Base-by-base conservation (phyloP, 2,329 filamentous ascomycete species). In the Ophiognomonia clavigignenti-juglandacearum region DNA sequence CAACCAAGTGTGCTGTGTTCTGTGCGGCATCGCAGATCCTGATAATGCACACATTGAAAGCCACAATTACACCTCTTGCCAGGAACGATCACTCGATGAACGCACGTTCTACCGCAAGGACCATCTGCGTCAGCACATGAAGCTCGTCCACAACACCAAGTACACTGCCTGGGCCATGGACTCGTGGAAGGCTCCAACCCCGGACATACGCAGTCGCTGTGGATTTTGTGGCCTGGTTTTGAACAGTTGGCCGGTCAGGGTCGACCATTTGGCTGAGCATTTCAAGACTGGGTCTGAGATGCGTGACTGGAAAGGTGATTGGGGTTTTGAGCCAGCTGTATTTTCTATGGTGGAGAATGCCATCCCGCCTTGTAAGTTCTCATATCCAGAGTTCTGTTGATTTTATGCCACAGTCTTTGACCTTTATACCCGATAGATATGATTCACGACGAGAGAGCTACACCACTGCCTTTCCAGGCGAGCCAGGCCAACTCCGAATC, bases 261-360 rank as follows among this genome's bases (percentile, higher is more conserved):
- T 77, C 14, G 80, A 84, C 56, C 81, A 85, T 57, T 64, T 84
- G 32, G 80, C 81, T n/a, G 78, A 83, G 53, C 81, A 84, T 62
- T 85, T 83, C 69, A 83, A 82, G 64, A 76, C 72, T 22, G 80
- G 81, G 65, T 77, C 75, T 53, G 79, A 76, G 57, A 85, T 85
- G 80, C 77, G 75, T 53, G 78, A 83, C 62, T 85, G 81, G 81
- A 81, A 82, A 70, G 81, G 81, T 67, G 80, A 82, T 63, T 83
- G 80, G 80, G 81, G 81, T 70, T 83, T 85, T 53, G 80, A 83
- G 46, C 66, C 68, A 23, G 73, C 77, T 29, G 74, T 84, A 35
- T 67, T 82, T 55, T 71, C 80, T 52, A 75, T 83, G 69, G 75
- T 84, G 57, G 80, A 84, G 62, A 83, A 83, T 58, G 80, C 79